Evolutionary conservation across 2,329 filamentous ascomycete genomes (phyloP).

Genomic region (Endothia cerciana): DNA sequence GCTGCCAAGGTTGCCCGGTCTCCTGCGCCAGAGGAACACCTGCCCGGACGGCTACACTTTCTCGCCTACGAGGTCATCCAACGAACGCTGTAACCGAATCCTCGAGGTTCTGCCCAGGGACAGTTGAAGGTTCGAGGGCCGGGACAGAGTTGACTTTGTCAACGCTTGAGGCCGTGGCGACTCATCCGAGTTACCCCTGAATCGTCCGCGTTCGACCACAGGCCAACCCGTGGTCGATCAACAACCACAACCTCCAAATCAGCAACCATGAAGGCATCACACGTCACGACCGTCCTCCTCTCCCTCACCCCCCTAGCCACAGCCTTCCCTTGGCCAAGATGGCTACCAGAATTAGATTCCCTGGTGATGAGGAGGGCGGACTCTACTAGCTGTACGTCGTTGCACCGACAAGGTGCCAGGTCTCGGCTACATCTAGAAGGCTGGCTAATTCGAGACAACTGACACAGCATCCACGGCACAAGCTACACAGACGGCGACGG

Average conservation of each 20-base stretch:
- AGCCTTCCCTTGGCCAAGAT: slow-evolving; percentile 55
- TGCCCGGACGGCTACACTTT: background rate
- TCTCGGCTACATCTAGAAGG: background rate
- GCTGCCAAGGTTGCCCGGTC: slow-evolving; percentile 10
- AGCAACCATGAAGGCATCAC: slow-evolving; percentile 54
- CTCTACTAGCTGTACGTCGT: slow-evolving; percentile 21
- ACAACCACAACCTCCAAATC: background rate
- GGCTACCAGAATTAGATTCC: slow-evolving; percentile 57
- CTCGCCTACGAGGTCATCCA: background rate
- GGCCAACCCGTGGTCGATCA: slow-evolving; percentile 16
- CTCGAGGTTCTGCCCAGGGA: background rate
- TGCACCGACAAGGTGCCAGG: slow-evolving; percentile 21
- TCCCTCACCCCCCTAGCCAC: slow-evolving; percentile 56
- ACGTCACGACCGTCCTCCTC: slow-evolving; percentile 54
- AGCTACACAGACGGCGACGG: slow-evolving; percentile 31
- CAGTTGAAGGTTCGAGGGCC: background rate
- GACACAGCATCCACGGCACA: slow-evolving; percentile 31
- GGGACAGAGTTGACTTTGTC: background rate
- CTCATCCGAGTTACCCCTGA: slow-evolving; percentile 15
- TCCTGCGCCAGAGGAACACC: slow-evolving; percentile 6
- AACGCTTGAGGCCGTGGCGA: background rate
- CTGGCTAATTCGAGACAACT: slow-evolving; percentile 25
- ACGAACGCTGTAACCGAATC: background rate
- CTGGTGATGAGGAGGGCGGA: slow-evolving; percentile 56
- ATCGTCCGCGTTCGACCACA: background rate